A percentile compares a stretch with the other conserved stretches of the same genome.
These are phyloP conservation scores for Phytophthora meadii DNA, from an alignment of 352 stramenopile genomes.

Conservation along the genomic window DNA sequence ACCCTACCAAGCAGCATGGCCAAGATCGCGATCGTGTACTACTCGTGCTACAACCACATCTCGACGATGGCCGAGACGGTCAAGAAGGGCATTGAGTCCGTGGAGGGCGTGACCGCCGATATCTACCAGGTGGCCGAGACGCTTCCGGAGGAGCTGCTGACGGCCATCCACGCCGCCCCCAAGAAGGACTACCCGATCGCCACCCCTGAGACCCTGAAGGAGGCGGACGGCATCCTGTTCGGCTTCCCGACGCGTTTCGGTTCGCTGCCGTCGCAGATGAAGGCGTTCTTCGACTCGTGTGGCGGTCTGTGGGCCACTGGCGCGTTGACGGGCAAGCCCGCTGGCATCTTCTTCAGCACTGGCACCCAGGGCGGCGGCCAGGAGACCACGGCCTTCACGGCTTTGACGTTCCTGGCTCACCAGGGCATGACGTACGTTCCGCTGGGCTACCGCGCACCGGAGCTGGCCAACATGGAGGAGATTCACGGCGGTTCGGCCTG, in stretches of 20 bases:
- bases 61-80: slow-evolving; percentile 20
- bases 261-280: slow-evolving; percentile 34
- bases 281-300: slow-evolving; percentile 34
- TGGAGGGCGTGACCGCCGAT: slow-evolving; percentile 28
- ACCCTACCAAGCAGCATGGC: slow-evolving; percentile 18
- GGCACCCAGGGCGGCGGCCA: slow-evolving; percentile 23
- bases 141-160: slow-evolving; percentile 19
- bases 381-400: slow-evolving; percentile 36
- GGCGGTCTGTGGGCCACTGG: slow-evolving; percentile 34
- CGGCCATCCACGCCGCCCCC: slow-evolving; percentile 25
- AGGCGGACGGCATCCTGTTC: slow-evolving; percentile 38
- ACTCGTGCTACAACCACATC: slow-evolving; percentile 38
- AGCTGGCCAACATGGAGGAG: slow-evolving; percentile 40
- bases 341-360: slow-evolving; percentile 26
- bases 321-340: slow-evolving; percentile 30
- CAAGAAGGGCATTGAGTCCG: slow-evolving; percentile 31
- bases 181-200: slow-evolving; percentile 38
- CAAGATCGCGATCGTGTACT: slow-evolving; percentile 41
- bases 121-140: slow-evolving; percentile 30
- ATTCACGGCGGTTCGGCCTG: slow-evolving; percentile 33
- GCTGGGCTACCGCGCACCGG: slow-evolving; percentile 29
- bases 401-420: slow-evolving; percentile 37
- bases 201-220: slow-evolving; percentile 30
- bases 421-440: slow-evolving; percentile 33
- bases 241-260: slow-evolving; percentile 39